Conservation (phyloP, 306 rosid species). For the Canavalia ensiformis region DNA sequence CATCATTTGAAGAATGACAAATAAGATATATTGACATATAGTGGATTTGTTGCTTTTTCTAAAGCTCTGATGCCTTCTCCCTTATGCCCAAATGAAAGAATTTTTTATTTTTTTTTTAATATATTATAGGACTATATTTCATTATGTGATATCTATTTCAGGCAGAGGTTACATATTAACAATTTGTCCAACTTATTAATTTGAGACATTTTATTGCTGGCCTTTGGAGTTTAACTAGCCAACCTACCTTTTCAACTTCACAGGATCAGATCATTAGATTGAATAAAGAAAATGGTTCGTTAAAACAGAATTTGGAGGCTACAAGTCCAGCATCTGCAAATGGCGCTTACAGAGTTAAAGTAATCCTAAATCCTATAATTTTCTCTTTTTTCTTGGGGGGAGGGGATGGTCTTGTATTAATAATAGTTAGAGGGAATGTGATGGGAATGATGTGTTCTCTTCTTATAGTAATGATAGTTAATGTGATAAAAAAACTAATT, state of each 20-base stretch:
- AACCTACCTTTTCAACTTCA: constrained; percentile 45
- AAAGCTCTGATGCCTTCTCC: constrained; percentile 1
- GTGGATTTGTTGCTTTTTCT: constrained; percentile 21
- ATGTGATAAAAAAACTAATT: background rate
- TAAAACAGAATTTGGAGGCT: constrained; percentile 79
- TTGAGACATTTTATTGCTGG: constrained; percentile 10
- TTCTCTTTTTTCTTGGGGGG: background rate
- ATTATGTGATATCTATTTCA: constrained; percentile 25
- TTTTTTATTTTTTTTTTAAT: constrained; percentile 27
- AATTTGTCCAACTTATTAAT: constrained; percentile 15
- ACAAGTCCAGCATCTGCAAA: constrained; percentile 60
- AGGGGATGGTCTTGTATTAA: background rate
- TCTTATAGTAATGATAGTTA: background rate
- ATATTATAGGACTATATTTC: constrained; percentile 15
- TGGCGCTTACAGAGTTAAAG: constrained; percentile 66
- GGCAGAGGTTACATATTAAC: constrained; percentile 8
- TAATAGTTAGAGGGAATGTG: background rate
- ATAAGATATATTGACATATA: background rate
- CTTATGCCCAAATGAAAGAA: background rate
- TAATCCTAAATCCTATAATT: constrained; percentile 30
- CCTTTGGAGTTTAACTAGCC: constrained; percentile 42
- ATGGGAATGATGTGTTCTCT: background rate
- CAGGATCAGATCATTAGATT: constrained; percentile 82
- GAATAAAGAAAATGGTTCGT: constrained; percentile 82
- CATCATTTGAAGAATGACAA: constrained; percentile 34